phyloP scores from a whole-genome alignment of 1,284 basidiomycete species.

The Ganoderma lucidum region DNA sequence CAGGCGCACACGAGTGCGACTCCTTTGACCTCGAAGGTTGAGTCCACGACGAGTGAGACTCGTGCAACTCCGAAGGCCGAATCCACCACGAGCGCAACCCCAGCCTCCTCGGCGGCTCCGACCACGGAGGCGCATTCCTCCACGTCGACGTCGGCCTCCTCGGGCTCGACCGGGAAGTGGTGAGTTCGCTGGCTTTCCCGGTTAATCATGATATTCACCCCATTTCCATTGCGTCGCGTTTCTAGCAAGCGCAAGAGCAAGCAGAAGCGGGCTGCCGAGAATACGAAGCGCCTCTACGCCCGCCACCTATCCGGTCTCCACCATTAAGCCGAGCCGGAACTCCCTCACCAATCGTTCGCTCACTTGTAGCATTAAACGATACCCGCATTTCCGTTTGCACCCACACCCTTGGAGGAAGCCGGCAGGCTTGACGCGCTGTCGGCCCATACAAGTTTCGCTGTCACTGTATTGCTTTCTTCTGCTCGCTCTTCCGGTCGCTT shows the following conservation, averaged over 20 bases:
- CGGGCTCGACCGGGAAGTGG: slow-evolving; percentile 17
- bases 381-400: slow-evolving; percentile 20
- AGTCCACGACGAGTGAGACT: not conserved
- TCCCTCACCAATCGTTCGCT: not conserved
- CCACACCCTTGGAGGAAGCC: slow-evolving; percentile 11
- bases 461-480: not conserved
- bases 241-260: slow-evolving; percentile 19
- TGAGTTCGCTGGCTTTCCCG: slow-evolving; percentile 1
- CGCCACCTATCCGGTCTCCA: slow-evolving; percentile 26
- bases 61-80: not conserved
- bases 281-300: slow-evolving; percentile 27
- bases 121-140: not conserved
- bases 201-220: not conserved
- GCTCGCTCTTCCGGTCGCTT: not conserved
- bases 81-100: slow-evolving; percentile 5
- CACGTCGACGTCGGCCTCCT: slow-evolving; percentile 8
- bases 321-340: slow-evolving; percentile 19
- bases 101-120: slow-evolving; percentile 1
- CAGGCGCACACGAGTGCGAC: not conserved
- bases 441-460: slow-evolving; percentile 7
- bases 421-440: slow-evolving; percentile 30
- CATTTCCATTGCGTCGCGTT: not conserved
- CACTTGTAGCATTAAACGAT: slow-evolving; percentile 21
- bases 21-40: not conserved
- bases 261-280: slow-evolving; percentile 7